Evolutionary conservation across 768 basidiomycete species (phyloP), one percentile per base, ranked within the genome.

Genomic region (Trametes maxima): DNA sequence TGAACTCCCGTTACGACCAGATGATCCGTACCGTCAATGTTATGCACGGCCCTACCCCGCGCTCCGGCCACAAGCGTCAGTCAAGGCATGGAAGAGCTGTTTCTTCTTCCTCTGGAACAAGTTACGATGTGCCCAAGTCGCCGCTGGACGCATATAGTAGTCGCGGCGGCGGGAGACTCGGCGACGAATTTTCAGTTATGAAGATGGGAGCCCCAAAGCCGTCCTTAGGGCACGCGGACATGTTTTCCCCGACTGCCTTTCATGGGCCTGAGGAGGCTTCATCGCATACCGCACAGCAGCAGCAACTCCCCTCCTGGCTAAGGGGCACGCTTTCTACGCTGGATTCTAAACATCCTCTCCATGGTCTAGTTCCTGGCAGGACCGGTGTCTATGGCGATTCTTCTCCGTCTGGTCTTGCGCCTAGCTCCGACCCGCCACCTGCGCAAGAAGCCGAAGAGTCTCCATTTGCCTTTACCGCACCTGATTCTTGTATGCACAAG

Each of bases 11-110:
- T 40, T 88, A 84, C 65, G 88, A 90, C 70, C 77, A 77, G 45
- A 90, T 91, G 89, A 73, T 90, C 33, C 78, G 83, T 52, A 78
- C 81, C 2, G 83, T 88, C 75, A 79, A 82, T 55, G 63, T 74
- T n/a, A 69, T 75, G 42, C 69, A 74, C 24, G 50, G 52, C 0
- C 35, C 44, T 6, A 35, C 59, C 36, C 24, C 25, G 10, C 12
- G 28, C 13, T 44, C 46, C 13, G 12, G 19, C 36, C 11, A 5
- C 4, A 22, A 40, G 11, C 48, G 36, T 8, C 51, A 68, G n/a
- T 7, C 45, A 22, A 53, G 62, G 17, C 75, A 76, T 36, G 71
- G 67, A 28, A 75, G 77, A 42, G 65, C 70, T 10, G 67, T 69
- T 36, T 83, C 81, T 22, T 75, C 76, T 7, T 72, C 76, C 8